Evolutionary conservation across 257 asterid species (phyloP).

Genomic region (Eucommia ulmoides): DNA sequence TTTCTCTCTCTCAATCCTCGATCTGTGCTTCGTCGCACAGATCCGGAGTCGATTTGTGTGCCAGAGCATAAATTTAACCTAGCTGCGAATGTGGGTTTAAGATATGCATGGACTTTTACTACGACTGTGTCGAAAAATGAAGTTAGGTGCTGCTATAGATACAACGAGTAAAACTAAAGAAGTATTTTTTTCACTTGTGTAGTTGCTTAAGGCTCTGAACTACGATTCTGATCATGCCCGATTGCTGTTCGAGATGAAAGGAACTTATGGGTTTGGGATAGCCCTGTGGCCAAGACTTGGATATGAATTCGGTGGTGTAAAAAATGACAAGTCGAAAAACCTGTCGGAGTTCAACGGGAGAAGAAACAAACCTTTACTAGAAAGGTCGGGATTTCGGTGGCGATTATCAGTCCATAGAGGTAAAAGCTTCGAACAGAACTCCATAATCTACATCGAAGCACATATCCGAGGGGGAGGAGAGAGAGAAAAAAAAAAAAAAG

Average conservation of each 20-base stretch:
- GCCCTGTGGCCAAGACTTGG: constrained; percentile 88
- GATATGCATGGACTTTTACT: constrained; percentile 60
- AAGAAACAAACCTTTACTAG: constrained; percentile 80
- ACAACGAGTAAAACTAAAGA: constrained; percentile 38
- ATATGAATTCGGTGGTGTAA: constrained; percentile 39
- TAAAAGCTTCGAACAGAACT: too few relatives aligned
- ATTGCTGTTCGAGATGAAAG: constrained; percentile 89
- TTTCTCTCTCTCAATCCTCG: too few relatives aligned
- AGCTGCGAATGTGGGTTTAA: constrained; percentile 77
- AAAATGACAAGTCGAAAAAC: constrained; percentile 35
- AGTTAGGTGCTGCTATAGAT: constrained; percentile 54
- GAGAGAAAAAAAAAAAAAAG: too few relatives aligned
- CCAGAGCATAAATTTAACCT: too few relatives aligned
- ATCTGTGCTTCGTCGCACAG: too few relatives aligned
- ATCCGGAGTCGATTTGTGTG: too few relatives aligned
- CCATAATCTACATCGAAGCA: too few relatives aligned
- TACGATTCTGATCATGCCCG: constrained; percentile 73
- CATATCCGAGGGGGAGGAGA: too few relatives aligned
- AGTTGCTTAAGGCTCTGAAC: constrained; percentile 73
- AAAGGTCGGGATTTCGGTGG: constrained; percentile 72
- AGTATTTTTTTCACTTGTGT: constrained; percentile 74
- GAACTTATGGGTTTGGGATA: constrained; percentile 92
- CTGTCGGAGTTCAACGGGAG: constrained; percentile 71
- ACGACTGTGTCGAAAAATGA: constrained; percentile 39
- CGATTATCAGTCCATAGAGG: constrained; percentile 88